Evolutionary conservation across 768 basidiomycete species (phyloP), one percentile per base, ranked within the genome.

Genomic region (Russula dissimulans): DNA sequence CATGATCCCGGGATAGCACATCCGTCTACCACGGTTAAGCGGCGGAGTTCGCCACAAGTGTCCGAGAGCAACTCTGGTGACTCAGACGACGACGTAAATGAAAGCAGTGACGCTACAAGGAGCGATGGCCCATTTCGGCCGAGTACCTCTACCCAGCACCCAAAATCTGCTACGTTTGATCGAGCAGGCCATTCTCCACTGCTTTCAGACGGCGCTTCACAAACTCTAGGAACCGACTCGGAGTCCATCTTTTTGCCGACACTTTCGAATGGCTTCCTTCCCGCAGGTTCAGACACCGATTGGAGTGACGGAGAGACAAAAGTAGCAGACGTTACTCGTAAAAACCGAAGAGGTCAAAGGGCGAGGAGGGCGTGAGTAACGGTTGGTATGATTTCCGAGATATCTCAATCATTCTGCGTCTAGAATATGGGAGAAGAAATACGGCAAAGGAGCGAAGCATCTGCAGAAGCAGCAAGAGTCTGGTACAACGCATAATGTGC

Each of bases 341-440:
- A 85, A 76, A 97, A 99, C 67, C 75, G 95, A 56, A 79, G 94
- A 42, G 97, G 95, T 34, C 97, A 99, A 71, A 75, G 94, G 51
- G 95, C 95, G n/a, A 78, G 97, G 61, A 79, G 87, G 75, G 90
- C 89, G 97, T 97, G 71, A 81, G 95, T 86, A 11, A 10, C 4
- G 7, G 53, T 42, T 38, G 43, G 44, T 41, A 18, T 45, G 32
- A 42, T 15, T 47, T 43, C 15, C 17, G 26, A n/a, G 36, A 22
- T 10, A 10, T 41, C 18, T 50, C 15, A 59, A 18, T 8, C 32
- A 45, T 14, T 17, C 15, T 34, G 2, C 9, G 8, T 42, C 42
- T 54, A 97, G 95, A 2, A 97, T 98, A 65, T 97, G 95, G 95
- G 95, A 97, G 74, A 95, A 93, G 75, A 97, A 94, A 72, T 98